Evolutionary conservation across 2,329 filamentous ascomycete species (phyloP).

Genomic region (Esteya vermicola): DNA sequence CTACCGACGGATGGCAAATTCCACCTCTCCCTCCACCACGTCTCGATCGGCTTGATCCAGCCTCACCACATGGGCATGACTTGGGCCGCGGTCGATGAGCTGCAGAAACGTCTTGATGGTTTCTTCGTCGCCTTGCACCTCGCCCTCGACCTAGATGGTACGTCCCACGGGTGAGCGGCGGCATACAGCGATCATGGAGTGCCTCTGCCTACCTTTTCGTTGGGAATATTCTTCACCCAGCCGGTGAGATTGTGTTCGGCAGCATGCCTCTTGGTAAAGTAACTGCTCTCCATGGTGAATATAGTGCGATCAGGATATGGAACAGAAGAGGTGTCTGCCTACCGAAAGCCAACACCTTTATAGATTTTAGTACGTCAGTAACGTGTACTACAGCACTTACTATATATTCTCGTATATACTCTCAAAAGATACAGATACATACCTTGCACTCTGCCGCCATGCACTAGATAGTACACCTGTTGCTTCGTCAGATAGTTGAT

Average conservation of each 20-base stretch:
- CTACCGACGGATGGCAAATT: conserved; percentile 42
- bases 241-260: conserved; percentile 36
- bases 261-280: conserved; percentile 40
- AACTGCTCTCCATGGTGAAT: too few species aligned
- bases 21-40: conserved; percentile 49
- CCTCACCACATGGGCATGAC: conserved; percentile 56
- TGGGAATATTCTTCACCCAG: conserved; percentile 45
- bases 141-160: conserved; percentile 60
- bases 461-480: conserved; percentile 48
- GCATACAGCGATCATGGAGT: not conserved
- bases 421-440: conserved; percentile 4
- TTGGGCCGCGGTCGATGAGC: conserved; percentile 62
- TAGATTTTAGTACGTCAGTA: not conserved
- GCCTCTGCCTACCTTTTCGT: conserved; percentile 31
- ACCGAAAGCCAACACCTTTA: conserved; percentile 44
- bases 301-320: too few species aligned
- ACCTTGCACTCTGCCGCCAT: conserved; percentile 56
- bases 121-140: conserved; percentile 63
- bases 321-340: conserved; percentile 5
- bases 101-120: conserved; percentile 56
- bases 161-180: too few species aligned
- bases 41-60: conserved; percentile 57
- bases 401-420: not conserved
- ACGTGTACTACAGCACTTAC: too few species aligned
- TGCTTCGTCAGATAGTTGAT: not conserved